Percentiles rank a stretch among this genome's conserved stretches.
phyloP scores from a whole-genome alignment of 306 rosid species.

The Quercus rubra region DNA sequence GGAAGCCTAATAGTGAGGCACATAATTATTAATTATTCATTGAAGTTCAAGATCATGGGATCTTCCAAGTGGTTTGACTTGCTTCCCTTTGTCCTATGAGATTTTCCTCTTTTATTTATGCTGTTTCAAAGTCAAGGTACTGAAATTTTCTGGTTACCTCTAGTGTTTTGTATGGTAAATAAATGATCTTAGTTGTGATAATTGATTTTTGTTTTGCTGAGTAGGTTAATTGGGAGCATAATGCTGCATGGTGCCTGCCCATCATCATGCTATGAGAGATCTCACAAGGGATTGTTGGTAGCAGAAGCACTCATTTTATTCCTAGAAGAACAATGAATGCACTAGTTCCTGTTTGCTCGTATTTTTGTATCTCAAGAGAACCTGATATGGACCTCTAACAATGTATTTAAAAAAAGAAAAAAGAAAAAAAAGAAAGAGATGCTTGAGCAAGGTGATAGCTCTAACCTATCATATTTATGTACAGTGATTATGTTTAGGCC shows the following conservation, averaged over 20 bases:
- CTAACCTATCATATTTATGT: neutral
- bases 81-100: neutral
- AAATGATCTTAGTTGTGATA: neutral
- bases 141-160: neutral
- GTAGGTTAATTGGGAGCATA: slow-evolving; percentile 3
- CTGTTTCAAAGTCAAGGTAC: slow-evolving; percentile 17
- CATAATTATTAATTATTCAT: neutral
- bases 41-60: neutral
- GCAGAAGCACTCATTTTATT: neutral
- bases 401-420: neutral
- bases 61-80: neutral
- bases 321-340: neutral
- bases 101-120: neutral
- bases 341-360: neutral
- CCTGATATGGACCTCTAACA: neutral
- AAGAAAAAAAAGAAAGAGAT: neutral
- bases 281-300: neutral
- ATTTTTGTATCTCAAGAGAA: neutral
- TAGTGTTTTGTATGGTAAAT: neutral
- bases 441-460: neutral
- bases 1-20: slow-evolving; percentile 15
- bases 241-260: neutral
- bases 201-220: neutral
- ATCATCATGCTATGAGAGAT: slow-evolving; percentile 1
- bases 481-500: neutral